Conservation (phyloP, 2,329 filamentous ascomycete species). For the Fusarium sp. region DNA sequence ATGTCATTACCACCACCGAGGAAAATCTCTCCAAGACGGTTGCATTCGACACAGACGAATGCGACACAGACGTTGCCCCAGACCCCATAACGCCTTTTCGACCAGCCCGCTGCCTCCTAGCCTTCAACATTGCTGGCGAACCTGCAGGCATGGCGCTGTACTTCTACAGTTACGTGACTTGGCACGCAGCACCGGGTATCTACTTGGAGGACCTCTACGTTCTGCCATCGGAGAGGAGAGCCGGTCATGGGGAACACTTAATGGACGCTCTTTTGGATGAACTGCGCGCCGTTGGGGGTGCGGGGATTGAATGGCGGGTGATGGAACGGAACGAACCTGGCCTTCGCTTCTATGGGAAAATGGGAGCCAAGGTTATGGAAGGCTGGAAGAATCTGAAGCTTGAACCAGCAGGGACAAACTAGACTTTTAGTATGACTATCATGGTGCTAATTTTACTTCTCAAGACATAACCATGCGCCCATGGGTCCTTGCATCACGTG, state of each 20-base stretch:
- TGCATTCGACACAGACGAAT: background rate
- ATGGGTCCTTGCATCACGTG: no score
- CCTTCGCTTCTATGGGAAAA: background rate
- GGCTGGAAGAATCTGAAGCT: background rate
- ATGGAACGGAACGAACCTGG: background rate
- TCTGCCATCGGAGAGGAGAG: background rate
- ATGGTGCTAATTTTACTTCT: no score
- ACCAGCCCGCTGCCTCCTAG: background rate
- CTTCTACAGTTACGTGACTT: conserved; percentile 4
- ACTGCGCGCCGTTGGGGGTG: background rate
- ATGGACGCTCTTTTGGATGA: background rate
- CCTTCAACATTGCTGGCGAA: background rate
- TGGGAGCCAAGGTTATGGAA: background rate
- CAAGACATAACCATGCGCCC: no score
- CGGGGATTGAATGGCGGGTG: background rate
- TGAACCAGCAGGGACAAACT: background rate
- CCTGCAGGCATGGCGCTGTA: conserved; percentile 6
- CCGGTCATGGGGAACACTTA: background rate
- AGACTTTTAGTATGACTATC: no score
- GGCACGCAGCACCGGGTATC: conserved; percentile 2
- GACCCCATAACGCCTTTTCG: background rate
- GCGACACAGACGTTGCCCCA: background rate
- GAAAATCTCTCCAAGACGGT: background rate
- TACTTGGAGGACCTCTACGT: conserved; percentile 8
- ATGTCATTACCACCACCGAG: background rate